phyloP scores from a whole-genome alignment of 352 stramenopile species.

The Blastocystis sp. region DNA sequence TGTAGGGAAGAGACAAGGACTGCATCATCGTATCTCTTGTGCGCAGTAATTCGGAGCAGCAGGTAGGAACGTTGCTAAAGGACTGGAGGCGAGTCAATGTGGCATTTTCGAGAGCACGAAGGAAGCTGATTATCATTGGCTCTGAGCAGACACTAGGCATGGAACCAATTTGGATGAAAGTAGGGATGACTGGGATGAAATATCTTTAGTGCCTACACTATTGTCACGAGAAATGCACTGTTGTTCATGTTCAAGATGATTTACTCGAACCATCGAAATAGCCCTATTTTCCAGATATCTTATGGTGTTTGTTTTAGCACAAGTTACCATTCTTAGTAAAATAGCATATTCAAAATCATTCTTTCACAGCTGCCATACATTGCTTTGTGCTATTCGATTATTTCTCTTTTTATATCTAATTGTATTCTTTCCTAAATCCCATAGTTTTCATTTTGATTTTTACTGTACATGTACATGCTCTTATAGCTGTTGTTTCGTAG shows the following conservation, averaged over 20 bases:
- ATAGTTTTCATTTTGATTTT: too few species aligned
- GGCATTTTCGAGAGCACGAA: conserved; percentile 74
- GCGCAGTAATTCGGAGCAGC: conserved; percentile 60
- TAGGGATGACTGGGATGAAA: neutral
- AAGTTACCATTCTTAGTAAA: too few species aligned
- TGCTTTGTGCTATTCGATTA: too few species aligned
- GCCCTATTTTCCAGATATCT: too few species aligned
- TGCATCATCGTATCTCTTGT: conserved; percentile 74
- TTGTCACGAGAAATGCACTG: neutral
- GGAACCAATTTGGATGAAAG: conserved; percentile 56
- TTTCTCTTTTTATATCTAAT: too few species aligned
- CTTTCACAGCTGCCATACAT: too few species aligned
- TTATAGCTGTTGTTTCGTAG: too few species aligned
- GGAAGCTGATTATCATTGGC: conserved; percentile 76
- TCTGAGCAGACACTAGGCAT: conserved; percentile 62
- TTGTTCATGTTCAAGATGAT: neutral
- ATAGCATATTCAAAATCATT: too few species aligned
- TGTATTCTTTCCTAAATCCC: too few species aligned
- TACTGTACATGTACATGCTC: too few species aligned
- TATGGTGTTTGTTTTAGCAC: too few species aligned
- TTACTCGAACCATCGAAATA: too few species aligned
- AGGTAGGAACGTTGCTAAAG: conserved; percentile 70
- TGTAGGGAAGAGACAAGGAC: conserved; percentile 70
- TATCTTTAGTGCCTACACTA: conserved; percentile 15
- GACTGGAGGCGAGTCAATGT: conserved; percentile 77